phyloP scores from a whole-genome alignment of 78 protist species.

The Dictyostelium citrinum region DNA sequence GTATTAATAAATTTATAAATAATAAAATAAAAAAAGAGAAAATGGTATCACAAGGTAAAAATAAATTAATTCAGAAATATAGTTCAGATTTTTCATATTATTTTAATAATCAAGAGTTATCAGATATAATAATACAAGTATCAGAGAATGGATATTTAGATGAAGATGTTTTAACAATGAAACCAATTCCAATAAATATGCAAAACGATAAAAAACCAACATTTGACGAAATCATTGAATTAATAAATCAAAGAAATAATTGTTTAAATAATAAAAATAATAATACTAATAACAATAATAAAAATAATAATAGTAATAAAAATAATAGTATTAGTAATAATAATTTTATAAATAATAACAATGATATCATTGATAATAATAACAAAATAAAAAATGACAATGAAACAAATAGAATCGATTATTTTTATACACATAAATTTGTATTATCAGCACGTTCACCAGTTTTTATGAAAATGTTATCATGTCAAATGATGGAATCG shows the following conservation, averaged over 20 bases:
- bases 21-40: background rate
- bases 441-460: slow-evolving; percentile 70
- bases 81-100: slow-evolving; percentile 60
- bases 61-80: slow-evolving; percentile 43
- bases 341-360: background rate
- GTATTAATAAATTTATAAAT: background rate
- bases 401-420: background rate
- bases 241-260: background rate
- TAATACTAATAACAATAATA: no score
- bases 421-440: slow-evolving; percentile 64
- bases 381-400: background rate
- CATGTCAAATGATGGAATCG: slow-evolving; percentile 39
- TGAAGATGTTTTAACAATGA: background rate
- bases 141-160: slow-evolving; percentile 17
- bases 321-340: background rate
- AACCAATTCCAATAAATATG: background rate
- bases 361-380: background rate
- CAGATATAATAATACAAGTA: slow-evolving; percentile 51
- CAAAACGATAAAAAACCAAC: background rate
- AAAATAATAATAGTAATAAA: no score
- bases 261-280: background rate
- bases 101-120: slow-evolving; percentile 69
- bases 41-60: slow-evolving; percentile 60
- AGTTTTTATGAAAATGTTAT: slow-evolving; percentile 55
- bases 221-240: background rate